Percentiles rank a stretch among this genome's conserved stretches.
These are phyloP conservation scores for Brassica hybrid DNA, from an alignment of 441 rosid genomes.

Conservation along the genomic window DNA sequence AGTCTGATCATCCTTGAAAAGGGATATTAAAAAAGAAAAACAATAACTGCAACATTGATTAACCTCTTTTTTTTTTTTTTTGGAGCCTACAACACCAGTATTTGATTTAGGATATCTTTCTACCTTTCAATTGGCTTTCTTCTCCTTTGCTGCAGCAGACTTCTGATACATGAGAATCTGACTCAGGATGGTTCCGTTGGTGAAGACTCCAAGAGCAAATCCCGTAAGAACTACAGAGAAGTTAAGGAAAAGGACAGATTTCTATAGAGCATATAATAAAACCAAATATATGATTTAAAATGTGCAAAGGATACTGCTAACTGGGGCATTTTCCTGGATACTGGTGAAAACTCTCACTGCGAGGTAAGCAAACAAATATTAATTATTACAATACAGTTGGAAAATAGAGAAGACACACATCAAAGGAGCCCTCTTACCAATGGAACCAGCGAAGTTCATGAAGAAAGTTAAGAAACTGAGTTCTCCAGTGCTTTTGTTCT, in stretches of 20 bases:
- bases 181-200: conserved; percentile 81
- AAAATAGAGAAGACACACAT: not conserved
- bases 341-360: conserved; percentile 94
- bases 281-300: conserved; percentile 2
- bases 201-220: conserved; percentile 65
- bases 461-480: conserved; percentile 91
- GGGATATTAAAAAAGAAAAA: not conserved
- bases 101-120: conserved; percentile 11
- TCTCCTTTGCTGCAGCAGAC: conserved; percentile 56
- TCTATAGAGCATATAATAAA: not conserved
- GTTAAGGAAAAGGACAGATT: conserved; percentile 44
- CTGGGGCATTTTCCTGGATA: conserved; percentile 89
- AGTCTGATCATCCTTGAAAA: conserved; percentile 1
- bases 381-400: not conserved
- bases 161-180: conserved; percentile 76
- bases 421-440: conserved; percentile 56
- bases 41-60: conserved; percentile 22
- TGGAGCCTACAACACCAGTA: conserved; percentile 17
- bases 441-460: conserved; percentile 78
- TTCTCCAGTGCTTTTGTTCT: conserved; percentile 92
- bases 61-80: conserved; percentile 1
- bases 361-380: conserved; percentile 25
- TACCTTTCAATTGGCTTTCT: conserved; percentile 59
- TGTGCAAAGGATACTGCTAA: conserved; percentile 72
- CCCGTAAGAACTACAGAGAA: conserved; percentile 68